These are phyloP conservation scores for Colletotrichum graminicola DNA, from an alignment of 2,329 filamentous ascomycete genomes.

Conservation along the genomic window DNA sequence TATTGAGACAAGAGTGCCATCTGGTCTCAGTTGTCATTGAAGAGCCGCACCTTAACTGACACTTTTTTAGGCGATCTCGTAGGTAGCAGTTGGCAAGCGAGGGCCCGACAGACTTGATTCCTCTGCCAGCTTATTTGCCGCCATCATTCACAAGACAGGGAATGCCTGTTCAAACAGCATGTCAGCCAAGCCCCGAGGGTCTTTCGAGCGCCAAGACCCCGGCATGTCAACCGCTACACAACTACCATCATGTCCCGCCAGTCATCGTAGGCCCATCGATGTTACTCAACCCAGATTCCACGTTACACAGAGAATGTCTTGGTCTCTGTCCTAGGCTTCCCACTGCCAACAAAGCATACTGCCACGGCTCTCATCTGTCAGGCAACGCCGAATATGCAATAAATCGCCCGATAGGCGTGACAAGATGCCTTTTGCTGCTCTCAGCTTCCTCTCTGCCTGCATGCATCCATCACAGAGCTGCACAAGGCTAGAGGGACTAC, in stretches of 20 bases:
- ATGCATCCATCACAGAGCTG: background rate
- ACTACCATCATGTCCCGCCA: background rate
- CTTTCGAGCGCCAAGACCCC: background rate
- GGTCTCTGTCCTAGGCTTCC: constrained; percentile 2
- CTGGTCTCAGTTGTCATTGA: constrained; percentile 21
- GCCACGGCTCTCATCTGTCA: background rate
- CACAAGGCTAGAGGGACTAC: constrained; percentile 8
- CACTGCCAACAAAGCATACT: background rate
- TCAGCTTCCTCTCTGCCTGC: background rate
- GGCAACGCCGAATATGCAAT: constrained; percentile 10
- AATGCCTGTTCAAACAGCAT: constrained; percentile 1
- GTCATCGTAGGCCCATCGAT: background rate
- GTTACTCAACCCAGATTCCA: background rate
- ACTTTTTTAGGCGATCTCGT: background rate
- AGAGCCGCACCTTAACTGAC: constrained; percentile 31
- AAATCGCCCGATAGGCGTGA: background rate
- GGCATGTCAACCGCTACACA: background rate
- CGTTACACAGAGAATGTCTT: constrained; percentile 8
- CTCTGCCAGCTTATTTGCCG: background rate
- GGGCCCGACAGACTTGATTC: background rate
- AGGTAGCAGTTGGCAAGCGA: constrained; percentile 9
- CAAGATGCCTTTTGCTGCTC: background rate
- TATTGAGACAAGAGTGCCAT: constrained; percentile 14
- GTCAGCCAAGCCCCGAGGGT: background rate
- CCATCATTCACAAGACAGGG: background rate